These are phyloP conservation scores for Diaporthe sp. DNA, from an alignment of 2,329 filamentous ascomycete genomes.

Conservation along the genomic window DNA sequence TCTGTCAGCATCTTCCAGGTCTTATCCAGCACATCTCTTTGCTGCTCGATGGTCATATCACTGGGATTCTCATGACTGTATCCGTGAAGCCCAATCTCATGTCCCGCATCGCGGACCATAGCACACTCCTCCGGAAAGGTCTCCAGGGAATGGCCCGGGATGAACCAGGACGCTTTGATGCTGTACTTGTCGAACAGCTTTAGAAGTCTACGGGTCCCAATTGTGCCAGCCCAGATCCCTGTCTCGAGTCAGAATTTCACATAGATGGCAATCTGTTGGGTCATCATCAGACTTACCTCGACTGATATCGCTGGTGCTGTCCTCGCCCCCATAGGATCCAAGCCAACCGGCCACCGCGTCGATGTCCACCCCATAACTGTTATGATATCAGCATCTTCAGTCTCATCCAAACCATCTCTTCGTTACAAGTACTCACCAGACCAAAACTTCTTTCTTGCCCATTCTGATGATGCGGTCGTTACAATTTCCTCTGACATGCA, in stretches of 20 bases:
- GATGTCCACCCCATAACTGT: conserved; percentile 78
- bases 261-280: neutral
- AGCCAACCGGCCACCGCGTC: conserved; percentile 85
- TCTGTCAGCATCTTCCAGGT: conserved; percentile 79
- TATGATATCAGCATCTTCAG: neutral
- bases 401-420: too few species aligned
- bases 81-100: conserved; percentile 62
- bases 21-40: conserved; percentile 81
- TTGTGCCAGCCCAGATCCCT: conserved; percentile 76
- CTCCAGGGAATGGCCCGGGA: conserved; percentile 63
- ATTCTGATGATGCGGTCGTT: conserved; percentile 26
- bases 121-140: conserved; percentile 63
- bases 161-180: conserved; percentile 74
- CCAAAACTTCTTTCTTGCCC: conserved; percentile 48
- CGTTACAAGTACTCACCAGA: conserved; percentile 40
- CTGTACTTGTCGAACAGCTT: conserved; percentile 80
- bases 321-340: conserved; percentile 81
- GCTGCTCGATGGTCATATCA: conserved; percentile 78
- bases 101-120: conserved; percentile 60
- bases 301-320: conserved; percentile 79
- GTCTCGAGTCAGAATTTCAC: neutral
- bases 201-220: conserved; percentile 75
- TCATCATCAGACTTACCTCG: conserved; percentile 62
- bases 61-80: conserved; percentile 57
- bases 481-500: neutral